A percentile compares a stretch with the other conserved stretches of the same genome.
Conservation (phyloP, 352 stramenopile genomes). For the Pythium phragmitis region DNA sequence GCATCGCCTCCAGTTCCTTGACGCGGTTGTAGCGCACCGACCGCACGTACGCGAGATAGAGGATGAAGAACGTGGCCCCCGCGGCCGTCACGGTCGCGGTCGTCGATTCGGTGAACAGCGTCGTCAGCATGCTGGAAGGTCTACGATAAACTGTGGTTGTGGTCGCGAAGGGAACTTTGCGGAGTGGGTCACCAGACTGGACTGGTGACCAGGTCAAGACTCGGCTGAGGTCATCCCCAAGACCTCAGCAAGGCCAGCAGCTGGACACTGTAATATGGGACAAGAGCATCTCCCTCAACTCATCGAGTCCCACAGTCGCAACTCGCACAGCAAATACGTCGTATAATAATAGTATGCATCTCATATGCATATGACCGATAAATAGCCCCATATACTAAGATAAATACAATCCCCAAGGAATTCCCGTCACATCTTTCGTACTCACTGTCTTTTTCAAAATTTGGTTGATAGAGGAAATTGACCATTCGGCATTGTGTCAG, state of each 20-base stretch:
- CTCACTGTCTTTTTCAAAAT: no score
- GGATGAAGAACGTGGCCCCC: constrained; percentile 10
- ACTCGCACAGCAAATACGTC: background rate
- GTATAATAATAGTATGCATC: background rate
- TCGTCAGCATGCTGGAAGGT: background rate
- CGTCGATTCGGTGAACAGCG: background rate
- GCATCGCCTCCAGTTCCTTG: constrained; percentile 14
- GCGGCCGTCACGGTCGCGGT: background rate
- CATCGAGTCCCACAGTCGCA: background rate
- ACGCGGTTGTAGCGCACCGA: constrained; percentile 13
- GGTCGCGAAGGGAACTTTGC: background rate
- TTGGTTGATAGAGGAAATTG: no score
- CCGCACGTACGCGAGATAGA: constrained; percentile 21
- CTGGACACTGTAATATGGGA: no score
- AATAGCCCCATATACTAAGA: no score
- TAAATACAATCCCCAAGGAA: no score
- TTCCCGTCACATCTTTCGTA: no score
- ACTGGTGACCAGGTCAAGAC: no score
- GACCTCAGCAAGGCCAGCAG: no score
- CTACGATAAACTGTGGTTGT: background rate
- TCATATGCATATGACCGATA: no score
- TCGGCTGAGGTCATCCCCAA: no score
- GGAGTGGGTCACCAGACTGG: background rate
- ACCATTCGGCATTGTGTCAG: no score
- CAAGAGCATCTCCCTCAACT: no score